Evolutionary conservation across 202 grass and related monocot species (phyloP).

Genomic region (Elaeis oleifera): DNA sequence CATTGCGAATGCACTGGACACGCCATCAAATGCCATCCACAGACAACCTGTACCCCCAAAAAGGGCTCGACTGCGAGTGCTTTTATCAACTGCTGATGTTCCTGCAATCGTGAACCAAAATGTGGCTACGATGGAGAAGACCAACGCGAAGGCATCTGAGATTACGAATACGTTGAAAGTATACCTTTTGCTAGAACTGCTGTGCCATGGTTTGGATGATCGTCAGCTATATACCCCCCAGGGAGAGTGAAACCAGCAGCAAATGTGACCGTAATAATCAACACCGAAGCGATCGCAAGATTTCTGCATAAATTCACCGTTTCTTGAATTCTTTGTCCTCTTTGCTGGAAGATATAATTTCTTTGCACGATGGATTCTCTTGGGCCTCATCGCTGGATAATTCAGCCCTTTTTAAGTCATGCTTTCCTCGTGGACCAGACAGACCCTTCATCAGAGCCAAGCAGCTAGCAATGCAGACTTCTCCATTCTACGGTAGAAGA

Average conservation of each 20-base stretch:
- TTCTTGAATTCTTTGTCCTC: conserved; percentile 1
- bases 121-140: conserved; percentile 52
- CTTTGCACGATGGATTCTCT: background rate
- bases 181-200: conserved; percentile 49
- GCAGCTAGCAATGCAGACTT: conserved; percentile 40
- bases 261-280: conserved; percentile 57
- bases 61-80: too few species aligned
- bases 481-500: conserved; percentile 30
- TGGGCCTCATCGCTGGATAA: too few species aligned
- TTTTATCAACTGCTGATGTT: conserved; percentile 21
- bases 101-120: conserved; percentile 53
- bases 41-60: too few species aligned
- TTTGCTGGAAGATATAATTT: conserved; percentile 28
- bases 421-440: too few species aligned
- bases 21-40: too few species aligned
- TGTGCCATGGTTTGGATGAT: conserved; percentile 3
- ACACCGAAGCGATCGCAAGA: conserved; percentile 42
- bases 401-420: too few species aligned
- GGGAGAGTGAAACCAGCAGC: too few species aligned
- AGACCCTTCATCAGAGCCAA: conserved; percentile 27
- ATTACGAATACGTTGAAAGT: conserved; percentile 61
- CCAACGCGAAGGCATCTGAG: conserved; percentile 59
- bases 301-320: conserved; percentile 21
- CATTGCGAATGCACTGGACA: too few species aligned
- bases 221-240: too few species aligned